These are phyloP conservation scores for Blastobotrys persicus DNA, from an alignment of 1,139 yeast species.

Conservation along the genomic window DNA sequence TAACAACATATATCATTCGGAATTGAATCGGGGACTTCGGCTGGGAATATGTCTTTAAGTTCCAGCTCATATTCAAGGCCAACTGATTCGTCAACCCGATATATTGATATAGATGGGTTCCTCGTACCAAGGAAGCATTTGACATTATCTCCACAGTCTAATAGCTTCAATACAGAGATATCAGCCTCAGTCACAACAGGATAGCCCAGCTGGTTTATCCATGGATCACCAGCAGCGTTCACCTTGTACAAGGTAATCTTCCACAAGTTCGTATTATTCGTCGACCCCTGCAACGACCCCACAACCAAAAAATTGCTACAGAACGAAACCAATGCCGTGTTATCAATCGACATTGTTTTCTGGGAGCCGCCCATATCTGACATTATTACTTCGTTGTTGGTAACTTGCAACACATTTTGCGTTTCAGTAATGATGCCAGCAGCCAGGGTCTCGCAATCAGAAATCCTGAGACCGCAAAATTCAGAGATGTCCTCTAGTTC, in stretches of 20 bases:
- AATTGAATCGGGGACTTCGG: conserved; percentile 2
- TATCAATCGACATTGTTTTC: conserved; percentile 14
- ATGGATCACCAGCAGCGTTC: background rate
- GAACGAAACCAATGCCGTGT: conserved; percentile 1
- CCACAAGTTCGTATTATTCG: background rate
- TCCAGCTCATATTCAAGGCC: background rate
- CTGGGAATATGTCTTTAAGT: background rate
- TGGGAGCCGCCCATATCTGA: conserved; percentile 31
- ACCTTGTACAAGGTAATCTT: conserved; percentile 5
- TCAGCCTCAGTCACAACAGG: background rate
- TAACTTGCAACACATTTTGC: conserved; percentile 37
- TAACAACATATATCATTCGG: conserved; percentile 3
- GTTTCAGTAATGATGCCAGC: conserved; percentile 22
- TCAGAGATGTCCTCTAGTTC: conserved; percentile 25
- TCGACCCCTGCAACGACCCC: background rate
- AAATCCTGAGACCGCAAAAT: conserved; percentile 27
- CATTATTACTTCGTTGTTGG: conserved; percentile 34
- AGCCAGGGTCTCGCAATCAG: conserved; percentile 23
- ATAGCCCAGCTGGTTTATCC: conserved; percentile 1
- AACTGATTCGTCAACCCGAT: background rate
- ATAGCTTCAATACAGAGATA: background rate
- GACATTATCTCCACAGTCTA: background rate
- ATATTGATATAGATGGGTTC: conserved; percentile 4
- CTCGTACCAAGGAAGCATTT: conserved; percentile 5
- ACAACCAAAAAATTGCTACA: background rate